Conservation (phyloP, 2,329 filamentous ascomycete species). For the Aspergillus ruber region DNA sequence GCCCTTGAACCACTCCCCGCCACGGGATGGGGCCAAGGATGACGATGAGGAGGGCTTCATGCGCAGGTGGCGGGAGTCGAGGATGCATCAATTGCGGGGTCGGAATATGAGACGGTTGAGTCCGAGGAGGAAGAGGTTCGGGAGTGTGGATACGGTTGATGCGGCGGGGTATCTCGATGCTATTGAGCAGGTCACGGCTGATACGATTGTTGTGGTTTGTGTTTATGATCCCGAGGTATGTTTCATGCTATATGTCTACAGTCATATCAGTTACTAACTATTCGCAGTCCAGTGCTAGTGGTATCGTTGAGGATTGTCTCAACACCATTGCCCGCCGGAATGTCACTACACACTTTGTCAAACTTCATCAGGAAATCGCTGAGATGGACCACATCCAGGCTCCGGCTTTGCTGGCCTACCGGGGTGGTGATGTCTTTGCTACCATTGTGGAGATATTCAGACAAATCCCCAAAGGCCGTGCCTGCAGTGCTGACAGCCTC, state of each 20-base stretch:
- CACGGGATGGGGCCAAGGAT: conserved; percentile 27
- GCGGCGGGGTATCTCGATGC: conserved; percentile 91
- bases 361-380: conserved; percentile 83
- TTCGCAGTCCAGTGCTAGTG: conserved; percentile 66
- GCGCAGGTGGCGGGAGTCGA: conserved; percentile 73
- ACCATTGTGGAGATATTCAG: conserved; percentile 81
- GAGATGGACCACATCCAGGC: conserved; percentile 88
- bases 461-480: conserved; percentile 64
- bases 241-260: conserved; percentile 10
- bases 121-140: conserved; percentile 71
- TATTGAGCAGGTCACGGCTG: conserved; percentile 77
- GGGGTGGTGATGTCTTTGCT: conserved; percentile 81
- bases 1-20: conserved; percentile 18
- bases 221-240: conserved; percentile 82
- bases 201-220: conserved; percentile 84
- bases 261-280: conserved; percentile 1
- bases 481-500: conserved; percentile 46
- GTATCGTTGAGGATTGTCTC: conserved; percentile 72
- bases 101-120: conserved; percentile 63
- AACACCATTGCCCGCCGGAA: conserved; percentile 66
- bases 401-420: conserved; percentile 83
- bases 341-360: conserved; percentile 74
- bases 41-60: conserved; percentile 72
- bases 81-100: conserved; percentile 69
- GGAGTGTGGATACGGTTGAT: conserved; percentile 75